These are phyloP conservation scores for Firmiana major DNA, from an alignment of 345 rosid genomes.

Conservation along the genomic window DNA sequence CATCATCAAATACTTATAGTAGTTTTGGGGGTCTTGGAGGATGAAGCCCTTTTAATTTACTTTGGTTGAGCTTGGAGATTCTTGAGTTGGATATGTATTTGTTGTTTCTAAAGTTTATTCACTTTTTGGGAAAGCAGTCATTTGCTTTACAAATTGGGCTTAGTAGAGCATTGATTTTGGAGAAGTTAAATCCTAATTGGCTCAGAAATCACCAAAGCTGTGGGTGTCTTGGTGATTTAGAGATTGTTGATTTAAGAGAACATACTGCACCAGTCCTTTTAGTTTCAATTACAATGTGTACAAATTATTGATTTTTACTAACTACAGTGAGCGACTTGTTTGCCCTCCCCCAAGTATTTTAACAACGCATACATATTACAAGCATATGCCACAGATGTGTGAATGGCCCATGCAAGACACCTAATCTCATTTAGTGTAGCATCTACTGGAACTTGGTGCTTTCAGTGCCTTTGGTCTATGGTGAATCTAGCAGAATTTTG, in stretches of 20 bases:
- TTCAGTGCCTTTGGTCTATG: not conserved
- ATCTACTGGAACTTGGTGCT: not conserved
- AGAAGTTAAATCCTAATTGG: not conserved
- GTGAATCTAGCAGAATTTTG: not conserved
- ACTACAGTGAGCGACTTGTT: not conserved
- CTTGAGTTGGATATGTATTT: not conserved
- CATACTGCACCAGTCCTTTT: not conserved
- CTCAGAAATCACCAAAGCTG: not conserved
- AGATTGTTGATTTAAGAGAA: not conserved
- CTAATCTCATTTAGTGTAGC: not conserved
- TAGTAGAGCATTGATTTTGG: not conserved
- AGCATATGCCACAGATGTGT: not conserved
- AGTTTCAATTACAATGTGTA: not conserved
- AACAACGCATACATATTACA: not conserved
- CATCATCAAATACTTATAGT: not conserved
- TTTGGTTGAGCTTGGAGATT: not conserved
- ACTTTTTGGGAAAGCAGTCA: not conserved
- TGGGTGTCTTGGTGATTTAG: not conserved
- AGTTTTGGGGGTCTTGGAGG: constrained; percentile 1
- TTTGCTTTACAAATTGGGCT: not conserved
- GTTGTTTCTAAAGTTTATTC: not conserved
- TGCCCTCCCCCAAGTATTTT: not conserved
- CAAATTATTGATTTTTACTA: not conserved
- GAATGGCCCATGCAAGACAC: not conserved
- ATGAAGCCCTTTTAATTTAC: not conserved